Percentiles rank a stretch among this genome's conserved stretches.
phyloP scores from a whole-genome alignment of 2,329 filamentous ascomycete species.

The Ophiostoma ulmi region DNA sequence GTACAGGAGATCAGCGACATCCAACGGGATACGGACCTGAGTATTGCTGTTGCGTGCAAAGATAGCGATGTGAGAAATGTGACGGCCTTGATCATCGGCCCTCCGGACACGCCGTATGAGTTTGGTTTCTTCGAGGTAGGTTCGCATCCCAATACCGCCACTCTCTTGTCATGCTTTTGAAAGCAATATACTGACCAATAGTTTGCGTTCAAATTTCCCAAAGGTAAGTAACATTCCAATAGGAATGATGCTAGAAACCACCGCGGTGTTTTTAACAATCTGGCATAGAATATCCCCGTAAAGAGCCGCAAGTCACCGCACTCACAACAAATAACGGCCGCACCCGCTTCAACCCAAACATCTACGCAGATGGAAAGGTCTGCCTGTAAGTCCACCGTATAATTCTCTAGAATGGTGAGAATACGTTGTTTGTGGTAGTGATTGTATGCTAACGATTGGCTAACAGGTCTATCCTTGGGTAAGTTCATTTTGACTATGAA shows the following conservation, averaged over 20 bases:
- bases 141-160: too few relatives aligned
- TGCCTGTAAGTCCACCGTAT: constrained; percentile 62
- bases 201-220: constrained; percentile 73
- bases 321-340: constrained; percentile 84
- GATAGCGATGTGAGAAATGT: constrained; percentile 87
- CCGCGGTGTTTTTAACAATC: not conserved
- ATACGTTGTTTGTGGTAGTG: not conserved
- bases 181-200: constrained; percentile 34
- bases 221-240: constrained; percentile 46
- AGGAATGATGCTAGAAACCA: too few relatives aligned
- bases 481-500: constrained; percentile 31
- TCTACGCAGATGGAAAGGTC: constrained; percentile 85
- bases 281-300: constrained; percentile 71
- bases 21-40: constrained; percentile 76
- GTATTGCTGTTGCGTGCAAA: constrained; percentile 78
- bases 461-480: constrained; percentile 77
- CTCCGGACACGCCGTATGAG: constrained; percentile 91
- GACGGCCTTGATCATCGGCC: constrained; percentile 81
- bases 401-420: not conserved
- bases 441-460: not conserved
- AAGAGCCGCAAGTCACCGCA: constrained; percentile 57
- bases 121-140: constrained; percentile 93
- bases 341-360: constrained; percentile 93
- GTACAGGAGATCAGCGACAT: constrained; percentile 76
- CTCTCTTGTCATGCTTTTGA: not conserved